A percentile compares a stretch with the other conserved stretches of the same genome.
Conservation (phyloP, 2,329 filamentous ascomycete species). For the Talaromyces sp. region DNA sequence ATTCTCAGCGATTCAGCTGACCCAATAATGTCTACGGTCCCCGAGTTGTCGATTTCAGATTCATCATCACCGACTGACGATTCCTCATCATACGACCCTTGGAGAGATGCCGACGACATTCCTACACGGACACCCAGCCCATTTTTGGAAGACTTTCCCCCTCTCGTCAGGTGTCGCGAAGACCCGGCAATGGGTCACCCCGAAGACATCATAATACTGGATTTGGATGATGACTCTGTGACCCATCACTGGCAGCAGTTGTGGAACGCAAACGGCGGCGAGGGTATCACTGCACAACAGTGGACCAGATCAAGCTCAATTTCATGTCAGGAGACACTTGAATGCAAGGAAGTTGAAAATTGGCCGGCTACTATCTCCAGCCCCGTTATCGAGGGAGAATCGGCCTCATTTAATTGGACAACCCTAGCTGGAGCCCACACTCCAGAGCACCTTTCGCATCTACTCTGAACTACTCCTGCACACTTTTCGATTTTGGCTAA, state of each 20-base stretch:
- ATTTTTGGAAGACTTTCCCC: constrained; percentile 3
- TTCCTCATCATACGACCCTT: neutral
- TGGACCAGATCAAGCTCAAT: neutral
- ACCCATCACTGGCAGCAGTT: neutral
- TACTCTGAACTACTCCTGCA: neutral
- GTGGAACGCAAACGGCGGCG: neutral
- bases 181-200: constrained; percentile 3
- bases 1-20: neutral
- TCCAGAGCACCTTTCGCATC: neutral
- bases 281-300: neutral
- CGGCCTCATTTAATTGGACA: neutral
- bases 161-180: constrained; percentile 5
- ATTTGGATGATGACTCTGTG: neutral
- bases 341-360: neutral
- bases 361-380: neutral
- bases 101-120: constrained; percentile 7
- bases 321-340: neutral
- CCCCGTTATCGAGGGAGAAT: neutral
- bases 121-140: constrained; percentile 4
- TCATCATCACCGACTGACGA: neutral
- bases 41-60: constrained; percentile 1
- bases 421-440: neutral
- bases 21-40: neutral
- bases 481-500: neutral
- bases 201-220: neutral